phyloP scores from a whole-genome alignment of 495 filamentous ascomycete species.

The Daldinia caldariorum region DNA sequence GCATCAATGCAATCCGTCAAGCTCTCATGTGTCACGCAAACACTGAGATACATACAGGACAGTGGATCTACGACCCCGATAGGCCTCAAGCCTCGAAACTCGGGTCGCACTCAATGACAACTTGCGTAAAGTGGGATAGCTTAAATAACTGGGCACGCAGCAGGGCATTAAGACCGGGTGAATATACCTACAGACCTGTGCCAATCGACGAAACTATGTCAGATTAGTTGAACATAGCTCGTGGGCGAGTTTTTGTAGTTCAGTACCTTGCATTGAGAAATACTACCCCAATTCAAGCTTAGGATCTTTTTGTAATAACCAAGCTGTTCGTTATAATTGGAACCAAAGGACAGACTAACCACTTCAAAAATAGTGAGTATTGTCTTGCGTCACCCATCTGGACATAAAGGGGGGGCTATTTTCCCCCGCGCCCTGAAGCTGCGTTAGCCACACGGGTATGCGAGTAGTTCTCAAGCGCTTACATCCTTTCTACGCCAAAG shows the following conservation, averaged over 20 bases:
- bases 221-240: background rate
- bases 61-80: conserved; percentile 33
- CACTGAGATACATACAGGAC: conserved; percentile 35
- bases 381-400: background rate
- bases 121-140: conserved; percentile 44
- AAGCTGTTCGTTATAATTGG: background rate
- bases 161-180: conserved; percentile 33
- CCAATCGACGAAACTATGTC: conserved; percentile 8
- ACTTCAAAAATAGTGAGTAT: background rate
- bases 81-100: conserved; percentile 24
- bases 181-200: conserved; percentile 33
- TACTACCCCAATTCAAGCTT: background rate
- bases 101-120: conserved; percentile 24
- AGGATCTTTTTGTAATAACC: background rate
- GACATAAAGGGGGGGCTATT: background rate
- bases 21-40: conserved; percentile 52
- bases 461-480: conserved; percentile 5
- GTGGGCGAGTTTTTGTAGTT: background rate
- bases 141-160: conserved; percentile 41
- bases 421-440: conserved; percentile 7
- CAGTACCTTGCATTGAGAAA: background rate
- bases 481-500: background rate
- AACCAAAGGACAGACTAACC: background rate
- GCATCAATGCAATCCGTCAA: conserved; percentile 51
- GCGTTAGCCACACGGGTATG: conserved; percentile 4